These are phyloP conservation scores for Wallacemonas rigidus DNA, from an alignment of 208 protist genomes.

Conservation along the genomic window DNA sequence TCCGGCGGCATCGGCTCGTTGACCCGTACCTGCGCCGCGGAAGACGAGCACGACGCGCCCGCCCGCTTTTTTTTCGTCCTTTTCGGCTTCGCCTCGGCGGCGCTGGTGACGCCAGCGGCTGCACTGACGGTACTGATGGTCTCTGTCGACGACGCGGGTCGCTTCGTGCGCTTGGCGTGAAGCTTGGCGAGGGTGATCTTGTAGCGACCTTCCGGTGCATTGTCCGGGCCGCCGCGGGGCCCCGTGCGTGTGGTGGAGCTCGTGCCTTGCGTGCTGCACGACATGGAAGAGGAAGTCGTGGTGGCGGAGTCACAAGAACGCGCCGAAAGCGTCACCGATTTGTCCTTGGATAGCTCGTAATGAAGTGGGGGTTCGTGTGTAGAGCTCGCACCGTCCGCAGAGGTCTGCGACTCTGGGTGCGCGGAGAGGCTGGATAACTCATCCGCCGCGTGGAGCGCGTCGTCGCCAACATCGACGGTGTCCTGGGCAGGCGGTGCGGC, in stretches of 20 bases:
- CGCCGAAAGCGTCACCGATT: neutral
- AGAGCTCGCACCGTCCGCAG: neutral
- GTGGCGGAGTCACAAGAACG: neutral
- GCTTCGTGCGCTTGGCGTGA: slow-evolving; percentile 9
- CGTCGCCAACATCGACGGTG: too few relatives aligned
- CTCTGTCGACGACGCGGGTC: neutral
- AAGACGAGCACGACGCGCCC: neutral
- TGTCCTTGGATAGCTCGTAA: neutral
- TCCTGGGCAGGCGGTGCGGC: too few relatives aligned
- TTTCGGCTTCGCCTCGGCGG: neutral
- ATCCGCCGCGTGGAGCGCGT: neutral
- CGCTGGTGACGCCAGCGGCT: neutral
- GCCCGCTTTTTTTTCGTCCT: neutral
- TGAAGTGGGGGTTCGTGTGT: too few relatives aligned
- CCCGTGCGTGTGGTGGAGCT: too few relatives aligned
- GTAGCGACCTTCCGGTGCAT: neutral
- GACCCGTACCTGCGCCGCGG: too few relatives aligned
- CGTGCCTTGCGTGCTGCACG: neutral
- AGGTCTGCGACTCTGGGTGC: neutral
- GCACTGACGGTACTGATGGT: neutral
- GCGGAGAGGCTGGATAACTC: slow-evolving; percentile 6
- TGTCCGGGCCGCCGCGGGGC: neutral
- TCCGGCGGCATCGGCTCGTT: too few relatives aligned
- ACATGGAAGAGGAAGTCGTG: neutral
- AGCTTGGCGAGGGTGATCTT: slow-evolving; percentile 2